phyloP scores from a whole-genome alignment of 345 rosid genomes.

The Linum trigynum region DNA sequence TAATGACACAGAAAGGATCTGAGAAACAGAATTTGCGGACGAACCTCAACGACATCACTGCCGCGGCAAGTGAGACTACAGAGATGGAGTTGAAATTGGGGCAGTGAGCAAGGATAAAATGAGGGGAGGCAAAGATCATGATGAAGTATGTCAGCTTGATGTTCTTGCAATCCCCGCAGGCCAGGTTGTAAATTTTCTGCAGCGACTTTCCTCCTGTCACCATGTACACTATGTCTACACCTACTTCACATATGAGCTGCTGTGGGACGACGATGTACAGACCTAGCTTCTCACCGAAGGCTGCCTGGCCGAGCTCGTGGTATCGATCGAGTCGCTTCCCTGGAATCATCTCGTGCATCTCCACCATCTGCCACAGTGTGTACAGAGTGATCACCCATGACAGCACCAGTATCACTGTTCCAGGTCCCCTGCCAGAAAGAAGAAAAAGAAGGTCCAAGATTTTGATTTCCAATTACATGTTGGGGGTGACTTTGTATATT shows the following conservation, averaged over 20 bases:
- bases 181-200: slow-evolving; percentile 44
- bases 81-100: slow-evolving; percentile 82
- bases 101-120: slow-evolving; percentile 61
- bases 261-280: slow-evolving; percentile 76
- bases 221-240: slow-evolving; percentile 64
- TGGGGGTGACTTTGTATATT: too few species aligned
- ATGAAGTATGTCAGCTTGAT: slow-evolving; percentile 58
- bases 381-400: slow-evolving; percentile 71
- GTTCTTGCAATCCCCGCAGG: slow-evolving; percentile 29
- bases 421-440: slow-evolving; percentile 55
- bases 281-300: slow-evolving; percentile 72
- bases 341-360: slow-evolving; percentile 84
- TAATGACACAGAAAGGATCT: not conserved
- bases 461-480: too few species aligned
- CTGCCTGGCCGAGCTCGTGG: slow-evolving; percentile 75
- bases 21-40: too few species aligned
- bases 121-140: slow-evolving; percentile 57
- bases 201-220: slow-evolving; percentile 67
- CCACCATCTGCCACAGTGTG: slow-evolving; percentile 88
- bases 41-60: slow-evolving; percentile 72
- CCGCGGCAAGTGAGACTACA: slow-evolving; percentile 68
- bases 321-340: slow-evolving; percentile 66
- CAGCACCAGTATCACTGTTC: slow-evolving; percentile 41
- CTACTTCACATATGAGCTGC: slow-evolving; percentile 62
- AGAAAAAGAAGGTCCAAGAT: not conserved